Base-by-base conservation (phyloP, 192 early-diverging fungal species). In the Entophlyctis luteolus region DNA sequence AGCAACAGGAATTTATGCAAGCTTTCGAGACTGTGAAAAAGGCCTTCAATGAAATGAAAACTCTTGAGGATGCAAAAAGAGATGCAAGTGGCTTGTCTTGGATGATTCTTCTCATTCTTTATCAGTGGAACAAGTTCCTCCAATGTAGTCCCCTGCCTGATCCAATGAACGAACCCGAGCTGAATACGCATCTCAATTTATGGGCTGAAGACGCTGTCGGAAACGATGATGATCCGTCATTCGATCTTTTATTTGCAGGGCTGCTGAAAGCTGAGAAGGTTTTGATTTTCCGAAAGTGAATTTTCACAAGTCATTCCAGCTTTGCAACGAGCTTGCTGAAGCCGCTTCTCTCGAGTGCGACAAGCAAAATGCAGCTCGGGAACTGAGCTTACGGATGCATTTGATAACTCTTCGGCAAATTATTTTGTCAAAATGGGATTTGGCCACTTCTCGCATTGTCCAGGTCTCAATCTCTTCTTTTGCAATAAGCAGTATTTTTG, bases 111-210 rank as follows among this genome's bases (percentile, higher is more conserved):
- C 20, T 36, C 0, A 23, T 31, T 16, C 32, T 36, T 23, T 38
- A 39, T 3, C 50, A 82, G 80, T 84, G 82, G 82, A 59, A 71
- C n/a, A 48, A 45, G 33, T 81, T 73, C 48, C n/a, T 84, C 23
- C 71, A 76, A 65, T 84, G 82, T 70, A 74, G 70, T 46, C 48
- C 28, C 28, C 55, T 84, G 55, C 82, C 82, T 2, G 65, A 76
- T 46, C 79, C 82, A 2, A 49, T 65, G 20, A 73, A 66, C 62
- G 79, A 84, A 55, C 59, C 70, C 2, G 79, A 81, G 53, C 20
- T 84, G 4, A 79, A 79, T 57, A 75, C 82, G 10, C 81, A 75
- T 62, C 62, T 84, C 35, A 48, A 55, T 36, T 45, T 79, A 25
- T 79, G 73, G 82, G 60, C 58, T 25, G 74, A 74, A 29, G 75